phyloP scores from a whole-genome alignment of 2,329 filamentous ascomycete species.

The Botrytis pseudocinerea region DNA sequence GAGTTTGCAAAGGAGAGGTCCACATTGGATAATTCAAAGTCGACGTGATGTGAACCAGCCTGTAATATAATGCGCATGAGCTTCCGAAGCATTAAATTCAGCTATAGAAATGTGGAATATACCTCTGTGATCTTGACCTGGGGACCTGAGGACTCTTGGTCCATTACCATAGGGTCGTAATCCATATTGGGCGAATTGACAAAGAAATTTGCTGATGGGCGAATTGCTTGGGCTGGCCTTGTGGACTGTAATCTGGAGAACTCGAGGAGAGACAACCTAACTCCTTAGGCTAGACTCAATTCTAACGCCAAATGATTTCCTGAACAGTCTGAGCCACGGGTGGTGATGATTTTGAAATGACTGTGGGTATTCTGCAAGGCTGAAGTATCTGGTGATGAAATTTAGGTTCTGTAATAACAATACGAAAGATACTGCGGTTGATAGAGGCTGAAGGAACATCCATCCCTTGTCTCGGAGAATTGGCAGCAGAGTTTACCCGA shows the following conservation, averaged over 20 bases:
- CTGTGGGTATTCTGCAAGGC: constrained; percentile 30
- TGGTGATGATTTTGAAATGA: constrained; percentile 5
- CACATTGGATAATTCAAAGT: constrained; percentile 88
- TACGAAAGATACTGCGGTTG: constrained; percentile 12
- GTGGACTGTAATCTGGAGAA: not conserved
- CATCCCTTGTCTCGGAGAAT: constrained; percentile 13
- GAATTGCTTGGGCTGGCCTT: constrained; percentile 29
- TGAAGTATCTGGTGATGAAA: constrained; percentile 25
- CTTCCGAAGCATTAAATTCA: constrained; percentile 18
- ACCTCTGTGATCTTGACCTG: constrained; percentile 50
- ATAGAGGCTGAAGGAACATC: constrained; percentile 21
- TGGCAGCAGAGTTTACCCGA: not conserved
- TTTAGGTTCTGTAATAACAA: constrained; percentile 12
- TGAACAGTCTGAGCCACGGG: constrained; percentile 5
- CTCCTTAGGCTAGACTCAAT: constrained; percentile 11
- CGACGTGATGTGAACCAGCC: constrained; percentile 78
- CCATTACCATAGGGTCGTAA: constrained; percentile 48
- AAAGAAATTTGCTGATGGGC: constrained; percentile 20
- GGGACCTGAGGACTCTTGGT: constrained; percentile 48
- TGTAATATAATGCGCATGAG: constrained; percentile 44
- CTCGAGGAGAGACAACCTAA: constrained; percentile 14
- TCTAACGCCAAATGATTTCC: constrained; percentile 1
- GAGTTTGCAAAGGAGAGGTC: constrained; percentile 93
- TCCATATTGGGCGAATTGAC: constrained; percentile 44
- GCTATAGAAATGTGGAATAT: constrained; percentile 18